Evolutionary conservation across 768 basidiomycete species (phyloP).

Genomic region (Boletus patriciae): DNA sequence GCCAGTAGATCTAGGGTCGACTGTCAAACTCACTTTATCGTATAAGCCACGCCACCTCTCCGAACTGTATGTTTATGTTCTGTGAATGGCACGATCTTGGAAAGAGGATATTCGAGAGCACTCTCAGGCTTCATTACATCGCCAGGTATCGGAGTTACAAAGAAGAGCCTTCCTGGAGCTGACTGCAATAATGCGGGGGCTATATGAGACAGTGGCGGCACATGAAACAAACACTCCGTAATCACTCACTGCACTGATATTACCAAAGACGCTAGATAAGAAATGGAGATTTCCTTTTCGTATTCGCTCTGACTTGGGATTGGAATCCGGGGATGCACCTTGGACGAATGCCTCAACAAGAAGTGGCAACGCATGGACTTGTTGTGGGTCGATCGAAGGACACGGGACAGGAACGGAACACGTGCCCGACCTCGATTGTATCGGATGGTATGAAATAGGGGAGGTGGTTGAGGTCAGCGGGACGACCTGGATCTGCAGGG

Average conservation of each 20-base stretch:
- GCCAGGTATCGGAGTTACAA: slow-evolving; percentile 64
- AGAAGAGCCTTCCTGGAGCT: slow-evolving; percentile 74
- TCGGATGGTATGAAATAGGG: slow-evolving; percentile 64
- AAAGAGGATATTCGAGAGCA: slow-evolving; percentile 73
- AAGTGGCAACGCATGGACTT: slow-evolving; percentile 69
- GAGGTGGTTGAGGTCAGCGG: slow-evolving; percentile 40
- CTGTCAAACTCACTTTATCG: slow-evolving; percentile 66
- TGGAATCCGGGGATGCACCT: slow-evolving; percentile 57
- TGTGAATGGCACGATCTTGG: slow-evolving; percentile 82
- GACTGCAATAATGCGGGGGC: slow-evolving; percentile 45
- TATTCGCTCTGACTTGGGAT: slow-evolving; percentile 47
- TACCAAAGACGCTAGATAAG: slow-evolving; percentile 91
- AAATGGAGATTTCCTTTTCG: slow-evolving; percentile 87
- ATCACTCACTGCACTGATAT: slow-evolving; percentile 70
- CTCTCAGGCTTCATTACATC: slow-evolving; percentile 46
- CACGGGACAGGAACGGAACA: slow-evolving; percentile 73
- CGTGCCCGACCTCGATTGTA: slow-evolving; percentile 78
- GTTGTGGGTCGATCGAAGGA: slow-evolving; percentile 51
- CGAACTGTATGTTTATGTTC: slow-evolving; percentile 88
- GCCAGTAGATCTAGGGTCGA: not conserved
- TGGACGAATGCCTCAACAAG: slow-evolving; percentile 90
- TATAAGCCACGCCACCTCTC: slow-evolving; percentile 81
- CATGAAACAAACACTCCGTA: not conserved
- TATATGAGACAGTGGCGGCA: slow-evolving; percentile 1
- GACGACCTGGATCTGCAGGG: slow-evolving; percentile 65